Percentiles rank a stretch among this genome's conserved stretches.
phyloP scores from a whole-genome alignment of 352 stramenopile species.

The Pythium dissimile region DNA sequence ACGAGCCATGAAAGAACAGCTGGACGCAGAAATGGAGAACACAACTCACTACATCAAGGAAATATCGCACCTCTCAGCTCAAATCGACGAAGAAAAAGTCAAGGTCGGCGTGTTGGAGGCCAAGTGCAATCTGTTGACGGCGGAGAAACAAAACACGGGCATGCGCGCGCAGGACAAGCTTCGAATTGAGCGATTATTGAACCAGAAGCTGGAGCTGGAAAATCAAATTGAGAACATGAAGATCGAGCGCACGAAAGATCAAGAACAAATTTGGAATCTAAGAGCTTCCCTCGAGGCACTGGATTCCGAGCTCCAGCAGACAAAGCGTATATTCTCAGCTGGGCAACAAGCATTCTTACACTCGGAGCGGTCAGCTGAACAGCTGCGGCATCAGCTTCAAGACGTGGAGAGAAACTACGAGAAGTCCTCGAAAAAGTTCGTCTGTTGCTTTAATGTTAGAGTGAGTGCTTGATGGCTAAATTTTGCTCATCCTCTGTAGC shows the following conservation, averaged over 20 bases:
- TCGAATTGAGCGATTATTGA: slow-evolving; percentile 68
- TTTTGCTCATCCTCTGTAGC: slow-evolving; percentile 37
- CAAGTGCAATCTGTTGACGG: slow-evolving; percentile 58
- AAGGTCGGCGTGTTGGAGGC: slow-evolving; percentile 61
- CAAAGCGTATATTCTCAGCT: slow-evolving; percentile 73
- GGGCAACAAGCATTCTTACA: slow-evolving; percentile 76
- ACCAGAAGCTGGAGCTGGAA: slow-evolving; percentile 79
- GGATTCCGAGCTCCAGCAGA: slow-evolving; percentile 76
- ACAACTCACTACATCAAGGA: slow-evolving; percentile 35
- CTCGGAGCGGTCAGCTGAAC: slow-evolving; percentile 62
- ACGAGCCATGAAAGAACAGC: slow-evolving; percentile 66
- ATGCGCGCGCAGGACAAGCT: slow-evolving; percentile 81
- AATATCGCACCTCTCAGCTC: slow-evolving; percentile 30
- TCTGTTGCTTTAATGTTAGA: neutral
- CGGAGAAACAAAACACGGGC: slow-evolving; percentile 71
- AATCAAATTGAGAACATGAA: slow-evolving; percentile 54
- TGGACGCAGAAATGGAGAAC: slow-evolving; percentile 49
- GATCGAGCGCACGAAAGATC: slow-evolving; percentile 49
- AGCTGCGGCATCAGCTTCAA: slow-evolving; percentile 59
- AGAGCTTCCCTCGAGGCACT: slow-evolving; percentile 59
- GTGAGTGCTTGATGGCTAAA: neutral
- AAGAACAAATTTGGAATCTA: slow-evolving; percentile 72
- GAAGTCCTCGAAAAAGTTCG: slow-evolving; percentile 67
- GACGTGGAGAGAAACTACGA: slow-evolving; percentile 78
- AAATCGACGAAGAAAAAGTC: slow-evolving; percentile 58